Percentiles rank a stretch among this genome's conserved stretches.
Evolutionary conservation across 805 yeast species (phyloP).

Genomic region (Metschnikowia borealis): DNA sequence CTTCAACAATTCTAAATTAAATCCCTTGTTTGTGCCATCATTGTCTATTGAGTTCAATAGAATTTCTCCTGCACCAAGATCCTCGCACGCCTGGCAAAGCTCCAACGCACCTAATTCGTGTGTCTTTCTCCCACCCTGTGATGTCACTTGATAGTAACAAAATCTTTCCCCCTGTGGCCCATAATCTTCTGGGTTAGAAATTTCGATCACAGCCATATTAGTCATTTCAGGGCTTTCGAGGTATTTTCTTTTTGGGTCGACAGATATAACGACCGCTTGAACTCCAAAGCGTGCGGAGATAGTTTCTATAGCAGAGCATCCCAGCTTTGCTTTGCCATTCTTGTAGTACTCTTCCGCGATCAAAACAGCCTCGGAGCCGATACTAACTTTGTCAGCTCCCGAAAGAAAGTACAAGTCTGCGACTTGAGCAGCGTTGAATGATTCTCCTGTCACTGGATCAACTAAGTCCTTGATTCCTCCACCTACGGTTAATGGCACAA

Average conservation of each 20-base stretch:
- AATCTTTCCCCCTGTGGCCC: constrained; percentile 89
- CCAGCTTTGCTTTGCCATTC: constrained; percentile 54
- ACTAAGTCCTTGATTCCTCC: constrained; percentile 93
- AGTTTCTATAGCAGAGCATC: constrained; percentile 86
- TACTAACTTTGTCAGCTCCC: constrained; percentile 97
- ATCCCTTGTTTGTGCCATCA: constrained; percentile 95
- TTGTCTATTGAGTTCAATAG: constrained; percentile 91
- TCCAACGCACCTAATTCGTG: constrained; percentile 89
- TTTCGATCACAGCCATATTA: constrained; percentile 59
- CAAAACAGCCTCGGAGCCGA: constrained; percentile 94
- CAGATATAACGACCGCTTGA: constrained; percentile 96
- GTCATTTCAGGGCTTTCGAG: constrained; percentile 59
- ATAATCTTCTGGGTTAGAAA: constrained; percentile 42
- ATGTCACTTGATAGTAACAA: constrained; percentile 93
- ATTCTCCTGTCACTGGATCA: constrained; percentile 74
- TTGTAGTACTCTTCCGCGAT: constrained; percentile 83
- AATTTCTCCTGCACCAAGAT: constrained; percentile 94
- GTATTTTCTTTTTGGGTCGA: constrained; percentile 92
- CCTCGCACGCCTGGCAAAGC: constrained; percentile 83
- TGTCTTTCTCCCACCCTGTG: constrained; percentile 91
- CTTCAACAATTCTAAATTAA: constrained; percentile 76
- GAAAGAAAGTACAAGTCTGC: constrained; percentile 90
- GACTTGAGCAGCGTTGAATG: constrained; percentile 80
- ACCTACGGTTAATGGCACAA: constrained; percentile 97
- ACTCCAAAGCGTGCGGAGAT: constrained; percentile 89